Evolutionary conservation across 1,139 yeast genomes (phyloP), one percentile per base, ranked within the genome.

Genomic region (Protomyces gravidus): DNA sequence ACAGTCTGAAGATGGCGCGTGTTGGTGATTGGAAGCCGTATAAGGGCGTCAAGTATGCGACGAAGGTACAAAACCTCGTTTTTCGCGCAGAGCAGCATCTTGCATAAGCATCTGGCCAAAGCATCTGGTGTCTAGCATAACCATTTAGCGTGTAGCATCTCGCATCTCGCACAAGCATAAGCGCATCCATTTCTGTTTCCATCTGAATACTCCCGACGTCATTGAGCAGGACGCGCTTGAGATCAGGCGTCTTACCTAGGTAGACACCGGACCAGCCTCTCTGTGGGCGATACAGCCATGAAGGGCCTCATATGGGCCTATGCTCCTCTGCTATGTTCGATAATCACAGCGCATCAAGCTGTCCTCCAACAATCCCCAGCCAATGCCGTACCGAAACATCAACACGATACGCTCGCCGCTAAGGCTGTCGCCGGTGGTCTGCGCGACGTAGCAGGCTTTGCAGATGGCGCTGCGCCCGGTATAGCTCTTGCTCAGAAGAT

Each of bases 41-140:
- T 75, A 92, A 90, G 70, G 97, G 98, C 1, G 97, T 90, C 27
- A 86, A 90, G 68, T 90, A 90, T 69, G 74, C 80, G 11, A 83
- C 96, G 3, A 73, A 74, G 58, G 78, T 53, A 17, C 51, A 53
- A 11, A 17, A 17, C 7, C 42, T 36, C 6, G 42, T 36, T 23
- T 36, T 36, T 36, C 42, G 42, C 11, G 19, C 42, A 17, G n/a
- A n/a, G 23, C 13, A 36, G 19, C 17, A 2, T 5, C 36, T 13
- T 30, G 36, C 36, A 30, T 5, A 30, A n/a, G n/a, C n/a, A n/a
- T n/a, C n/a, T n/a, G n/a, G n/a, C n/a, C n/a, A n/a, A n/a, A n/a
- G n/a, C n/a, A n/a, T n/a, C n/a, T n/a, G n/a, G n/a, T n/a, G n/a
- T n/a, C n/a, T n/a, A n/a, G n/a, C n/a, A n/a, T n/a, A n/a, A n/a